Evolutionary conservation across 305 asterid genomes (phyloP).

Genomic region (Rubia tinctorum): DNA sequence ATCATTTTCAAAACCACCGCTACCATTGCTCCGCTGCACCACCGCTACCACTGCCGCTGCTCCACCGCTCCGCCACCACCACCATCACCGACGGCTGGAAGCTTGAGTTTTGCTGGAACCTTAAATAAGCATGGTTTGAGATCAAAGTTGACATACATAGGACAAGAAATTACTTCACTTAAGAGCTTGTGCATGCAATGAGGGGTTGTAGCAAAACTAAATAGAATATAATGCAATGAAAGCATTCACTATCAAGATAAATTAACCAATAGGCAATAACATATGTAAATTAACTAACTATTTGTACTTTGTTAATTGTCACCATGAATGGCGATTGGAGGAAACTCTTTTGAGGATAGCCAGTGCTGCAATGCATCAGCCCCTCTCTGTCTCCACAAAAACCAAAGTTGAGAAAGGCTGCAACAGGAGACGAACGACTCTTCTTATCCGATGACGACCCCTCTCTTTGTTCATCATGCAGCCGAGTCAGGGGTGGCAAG

Average conservation of each 20-base stretch:
- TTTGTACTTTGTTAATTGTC: conserved; percentile 70
- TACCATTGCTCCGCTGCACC: too few species aligned
- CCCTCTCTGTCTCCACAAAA: conserved; percentile 78
- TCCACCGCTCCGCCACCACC: too few species aligned
- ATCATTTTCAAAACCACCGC: too few species aligned
- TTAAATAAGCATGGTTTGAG: neutral
- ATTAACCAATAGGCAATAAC: neutral
- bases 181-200: neutral
- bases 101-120: too few species aligned
- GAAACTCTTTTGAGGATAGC: conserved; percentile 47
- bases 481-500: too few species aligned
- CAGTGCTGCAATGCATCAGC: conserved; percentile 61
- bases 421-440: conserved; percentile 3
- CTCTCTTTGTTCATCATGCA: too few species aligned
- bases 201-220: neutral
- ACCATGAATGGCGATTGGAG: conserved; percentile 67
- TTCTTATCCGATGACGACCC: too few species aligned
- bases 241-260: neutral
- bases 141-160: neutral
- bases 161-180: neutral
- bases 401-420: conserved; percentile 55
- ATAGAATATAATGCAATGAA: neutral
- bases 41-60: too few species aligned
- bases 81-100: too few species aligned
- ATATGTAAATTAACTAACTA: conserved; percentile 33